These are phyloP conservation scores for Byssoonygena ceratinophila DNA, from an alignment of 2,329 filamentous ascomycete species.

Conservation along the genomic window DNA sequence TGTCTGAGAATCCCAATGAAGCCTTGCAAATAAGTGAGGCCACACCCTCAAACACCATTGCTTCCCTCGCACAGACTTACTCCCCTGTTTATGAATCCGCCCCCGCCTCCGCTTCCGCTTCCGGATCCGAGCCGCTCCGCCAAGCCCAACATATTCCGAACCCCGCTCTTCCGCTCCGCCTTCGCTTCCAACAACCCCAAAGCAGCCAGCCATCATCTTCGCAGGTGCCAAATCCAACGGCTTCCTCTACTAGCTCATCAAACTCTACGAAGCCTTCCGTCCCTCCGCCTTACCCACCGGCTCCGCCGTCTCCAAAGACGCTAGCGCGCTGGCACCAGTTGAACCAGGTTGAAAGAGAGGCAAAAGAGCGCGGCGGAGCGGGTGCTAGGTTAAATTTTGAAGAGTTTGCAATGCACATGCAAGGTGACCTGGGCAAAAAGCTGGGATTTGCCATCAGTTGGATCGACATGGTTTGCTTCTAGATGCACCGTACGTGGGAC, in stretches of 20 bases:
- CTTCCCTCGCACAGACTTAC: neutral
- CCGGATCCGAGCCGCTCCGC: conserved; percentile 26
- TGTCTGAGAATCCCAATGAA: conserved; percentile 16
- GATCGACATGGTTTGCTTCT: conserved; percentile 66
- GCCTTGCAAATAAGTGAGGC: conserved; percentile 11
- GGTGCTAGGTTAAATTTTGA: conserved; percentile 61
- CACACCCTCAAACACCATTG: conserved; percentile 9
- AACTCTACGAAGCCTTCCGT: conserved; percentile 27
- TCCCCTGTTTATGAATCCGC: conserved; percentile 17
- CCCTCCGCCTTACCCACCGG: conserved; percentile 19
- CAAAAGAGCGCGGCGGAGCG: conserved; percentile 61
- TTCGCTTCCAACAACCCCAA: conserved; percentile 33
- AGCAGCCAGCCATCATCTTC: conserved; percentile 24
- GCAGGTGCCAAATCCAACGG: conserved; percentile 22
- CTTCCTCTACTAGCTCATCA: conserved; percentile 26
- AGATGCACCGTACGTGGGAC: conserved; percentile 3
- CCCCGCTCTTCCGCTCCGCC: conserved; percentile 24
- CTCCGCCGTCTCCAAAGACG: conserved; percentile 25
- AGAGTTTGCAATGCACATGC: conserved; percentile 71
- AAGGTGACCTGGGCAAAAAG: conserved; percentile 54
- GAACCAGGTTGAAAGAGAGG: conserved; percentile 57
- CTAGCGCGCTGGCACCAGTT: conserved; percentile 43
- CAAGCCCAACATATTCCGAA: conserved; percentile 17
- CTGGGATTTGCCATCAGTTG: conserved; percentile 78
- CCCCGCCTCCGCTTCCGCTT: conserved; percentile 19